phyloP scores from a whole-genome alignment of 352 stramenopile genomes.

The Hyaloperonospora brassicae region DNA sequence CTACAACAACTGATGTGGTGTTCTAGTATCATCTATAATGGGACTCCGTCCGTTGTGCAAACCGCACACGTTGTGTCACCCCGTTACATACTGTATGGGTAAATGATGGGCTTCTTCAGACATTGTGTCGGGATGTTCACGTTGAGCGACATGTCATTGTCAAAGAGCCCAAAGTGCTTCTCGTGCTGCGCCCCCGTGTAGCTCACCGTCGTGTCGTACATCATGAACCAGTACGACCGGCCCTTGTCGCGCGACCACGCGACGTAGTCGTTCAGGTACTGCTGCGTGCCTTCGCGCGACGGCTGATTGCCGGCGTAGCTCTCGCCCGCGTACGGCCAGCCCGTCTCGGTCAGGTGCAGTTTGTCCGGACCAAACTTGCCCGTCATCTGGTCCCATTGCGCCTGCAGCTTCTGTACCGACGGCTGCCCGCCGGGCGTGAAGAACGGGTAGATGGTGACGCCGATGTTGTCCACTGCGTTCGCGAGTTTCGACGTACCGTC shows the following conservation, averaged over 20 bases:
- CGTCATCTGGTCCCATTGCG: slow-evolving; percentile 36
- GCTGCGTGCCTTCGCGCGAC: slow-evolving; percentile 27
- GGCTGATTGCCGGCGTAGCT: slow-evolving; percentile 24
- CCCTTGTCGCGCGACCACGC: slow-evolving; percentile 11
- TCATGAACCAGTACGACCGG: slow-evolving; percentile 50
- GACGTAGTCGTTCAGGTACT: slow-evolving; percentile 39
- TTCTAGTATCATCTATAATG: no score
- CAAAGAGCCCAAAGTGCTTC: slow-evolving; percentile 47
- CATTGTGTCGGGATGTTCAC: neutral
- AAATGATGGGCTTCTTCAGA: no score
- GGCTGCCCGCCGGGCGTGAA: slow-evolving; percentile 29
- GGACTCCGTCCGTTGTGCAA: no score
- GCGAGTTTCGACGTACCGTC: slow-evolving; percentile 25
- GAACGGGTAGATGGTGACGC: slow-evolving; percentile 46
- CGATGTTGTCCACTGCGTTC: slow-evolving; percentile 22
- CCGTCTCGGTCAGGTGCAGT: slow-evolving; percentile 50
- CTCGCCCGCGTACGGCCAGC: slow-evolving; percentile 38
- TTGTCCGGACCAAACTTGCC: slow-evolving; percentile 33
- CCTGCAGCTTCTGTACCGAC: slow-evolving; percentile 44
- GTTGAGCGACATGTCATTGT: neutral
- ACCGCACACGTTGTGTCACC: no score
- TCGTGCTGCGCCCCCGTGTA: slow-evolving; percentile 41
- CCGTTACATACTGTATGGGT: no score
- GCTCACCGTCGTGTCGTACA: slow-evolving; percentile 45
- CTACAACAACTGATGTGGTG: no score